Base-by-base conservation (phyloP, 2,329 filamentous ascomycete genomes). In the Neofusicoccum umdonicola region DNA sequence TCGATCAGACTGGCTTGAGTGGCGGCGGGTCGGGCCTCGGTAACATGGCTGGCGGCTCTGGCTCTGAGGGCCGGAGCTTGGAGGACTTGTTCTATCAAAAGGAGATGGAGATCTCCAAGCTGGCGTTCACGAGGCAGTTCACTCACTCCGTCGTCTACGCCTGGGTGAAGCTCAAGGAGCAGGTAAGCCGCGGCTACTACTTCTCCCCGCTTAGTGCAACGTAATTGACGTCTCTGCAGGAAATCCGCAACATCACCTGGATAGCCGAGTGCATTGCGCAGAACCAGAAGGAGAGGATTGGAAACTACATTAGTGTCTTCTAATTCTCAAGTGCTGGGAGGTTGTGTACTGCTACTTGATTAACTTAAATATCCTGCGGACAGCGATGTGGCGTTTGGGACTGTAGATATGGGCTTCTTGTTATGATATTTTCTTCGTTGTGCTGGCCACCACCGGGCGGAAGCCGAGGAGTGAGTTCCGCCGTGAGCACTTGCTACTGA, bases 221-320 rank as follows among this genome's bases (percentile, higher is more conserved):
- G 35, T 13, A 31, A 15, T 48, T 63, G 12, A 63, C 31, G 1
- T 4, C 2, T 50, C 4, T 34, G 17, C 67, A 98, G 93, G 95
- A 99, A 90, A 97, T 98, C 73, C 91, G 95, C 69, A 99, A 99
- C 80, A 97, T 99, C 74, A 98, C 95, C 60, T 99, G 95, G 95
- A 99, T 99, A 78, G 90, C 95, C 22, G 95, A 99, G 80, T 99
- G 95, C 82, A 99, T 99, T 85, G 95, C 95, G 64, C 95, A 99
- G 81, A 97, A 97, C 83, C 95, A 99, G 81, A 99, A 99, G 83
- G 95, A 99, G 80, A 88, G 95, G 76, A 98, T 99, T 77, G 91
- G 92, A 72, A 99, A 98, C 81, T 99, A 96, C 80, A 99, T 99
- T 78, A 97, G 93, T 80, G 95, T 98, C 67, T 97, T 99, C 81